Percentiles rank a stretch among this genome's conserved stretches.
These are phyloP conservation scores for Phytophthora tubulina DNA, from an alignment of 352 stramenopile genomes.

Conservation along the genomic window DNA sequence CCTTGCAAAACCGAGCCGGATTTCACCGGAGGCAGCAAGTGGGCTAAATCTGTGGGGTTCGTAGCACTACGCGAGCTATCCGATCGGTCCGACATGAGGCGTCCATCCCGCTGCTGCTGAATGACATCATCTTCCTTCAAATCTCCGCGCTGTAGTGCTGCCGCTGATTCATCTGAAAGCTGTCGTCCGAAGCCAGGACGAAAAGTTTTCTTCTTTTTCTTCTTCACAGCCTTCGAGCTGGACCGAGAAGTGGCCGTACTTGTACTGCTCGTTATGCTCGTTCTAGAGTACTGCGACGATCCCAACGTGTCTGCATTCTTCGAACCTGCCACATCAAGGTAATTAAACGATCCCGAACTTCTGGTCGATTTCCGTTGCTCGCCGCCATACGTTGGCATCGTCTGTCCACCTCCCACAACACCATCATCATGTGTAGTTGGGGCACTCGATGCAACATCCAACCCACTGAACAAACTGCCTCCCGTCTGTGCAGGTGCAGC, in stretches of 20 bases:
- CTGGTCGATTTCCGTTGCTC: constrained; percentile 55
- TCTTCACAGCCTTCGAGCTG: constrained; percentile 63
- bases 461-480: constrained; percentile 59
- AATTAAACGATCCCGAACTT: constrained; percentile 68
- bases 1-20: constrained; percentile 69
- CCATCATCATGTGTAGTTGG: constrained; percentile 33
- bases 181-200: constrained; percentile 84
- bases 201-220: constrained; percentile 90
- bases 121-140: constrained; percentile 80
- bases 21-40: constrained; percentile 71
- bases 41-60: constrained; percentile 67
- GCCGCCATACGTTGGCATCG: constrained; percentile 25
- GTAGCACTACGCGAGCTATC: constrained; percentile 45
- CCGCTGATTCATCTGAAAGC: constrained; percentile 85
- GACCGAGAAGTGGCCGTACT: constrained; percentile 41
- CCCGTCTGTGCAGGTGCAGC: constrained; percentile 10
- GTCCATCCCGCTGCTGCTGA: constrained; percentile 45
- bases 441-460: constrained; percentile 53
- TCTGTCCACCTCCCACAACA: constrained; percentile 2
- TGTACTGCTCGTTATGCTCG: constrained; percentile 42
- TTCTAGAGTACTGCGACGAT: constrained; percentile 34
- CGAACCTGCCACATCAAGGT: constrained; percentile 56
- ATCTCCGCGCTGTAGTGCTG: constrained; percentile 79
- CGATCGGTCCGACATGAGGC: constrained; percentile 36
- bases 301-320: constrained; percentile 17